Base-by-base conservation (phyloP, 1,139 yeast species). In the Yamadazyma spencermartinsiae region DNA sequence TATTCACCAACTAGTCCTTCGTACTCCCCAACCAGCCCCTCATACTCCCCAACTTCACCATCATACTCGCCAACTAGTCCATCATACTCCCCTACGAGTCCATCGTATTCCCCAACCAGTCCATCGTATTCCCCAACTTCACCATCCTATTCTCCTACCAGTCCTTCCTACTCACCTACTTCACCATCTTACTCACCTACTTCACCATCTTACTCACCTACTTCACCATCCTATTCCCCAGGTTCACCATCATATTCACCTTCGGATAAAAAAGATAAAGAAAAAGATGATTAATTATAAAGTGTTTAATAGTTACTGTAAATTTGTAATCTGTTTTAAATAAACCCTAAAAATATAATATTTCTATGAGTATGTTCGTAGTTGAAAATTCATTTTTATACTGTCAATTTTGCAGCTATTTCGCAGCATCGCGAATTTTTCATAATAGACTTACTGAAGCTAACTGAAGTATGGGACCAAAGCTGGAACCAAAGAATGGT, bases 21-120 rank as follows among this genome's bases (percentile, higher is more conserved):
- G 8, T 84, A 83, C 60, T 72, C 81, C 0, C 94, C 94, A 41
- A 83, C 95, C 0, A 79, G 87, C 2, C 94, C 94, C 47, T 51
- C 65, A 2, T 81, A 81, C 55, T 66, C 76, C 1, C 88, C 95
- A 39, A 82, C 92, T 0, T 77, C 85, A 1, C 92, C 94, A 47
- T 43, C 56, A 21, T 69, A 71, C 50, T 61, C 71, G 1, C 81
- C 82, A 36, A 76, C 82, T 0, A 67, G 77, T 2, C 82, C 82
- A 38, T 55, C 65, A 3, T 81, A 80, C 56, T 64, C 76, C 1
- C 86, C 86, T 34, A 80, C 88, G 0, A 74, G 81, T 12, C 71
- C 72, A 37, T 41, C 46, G 30, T 63, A 64, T 45, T 40, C 46
- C 6, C 49, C 51, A 38, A 82, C 92, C 0, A 74, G 81, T 0